Evolutionary conservation across 1,284 basidiomycete species (phyloP), one percentile per base, ranked within the genome.

Genomic region (Ustilago lituana): DNA sequence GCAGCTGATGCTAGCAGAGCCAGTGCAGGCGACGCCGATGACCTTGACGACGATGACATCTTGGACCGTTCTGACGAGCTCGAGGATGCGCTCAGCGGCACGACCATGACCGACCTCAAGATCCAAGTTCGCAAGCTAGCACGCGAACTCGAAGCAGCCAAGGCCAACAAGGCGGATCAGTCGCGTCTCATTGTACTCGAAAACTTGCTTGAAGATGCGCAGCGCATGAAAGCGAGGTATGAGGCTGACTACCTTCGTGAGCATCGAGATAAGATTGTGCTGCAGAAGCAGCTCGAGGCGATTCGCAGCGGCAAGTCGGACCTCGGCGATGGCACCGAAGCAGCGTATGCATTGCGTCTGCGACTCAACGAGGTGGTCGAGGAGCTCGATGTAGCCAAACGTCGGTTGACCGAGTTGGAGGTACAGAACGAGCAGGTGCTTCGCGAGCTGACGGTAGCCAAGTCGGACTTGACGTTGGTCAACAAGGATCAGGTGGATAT

Each of bases 161-260:
- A 86, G 82, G 88, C 88, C 80, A 89, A 91, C 72, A 89, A 91
- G 77, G 89, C 85, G 10, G 91, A 92, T 74, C 85, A 88, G 5
- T 90, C 89, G 60, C 86, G 88, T 20, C 84, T 93, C 3, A 81
- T 92, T 12, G 91, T 95, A 7, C 85, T 97, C 33, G 92, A 97
- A 84, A 94, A 92, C 72, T 84, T 96, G 58, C 85, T 98, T 47
- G 91, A 93, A 48, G 94, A 97, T 76, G 90, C 93, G 31, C 93
- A 91, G 70, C 86, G 90, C 66, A 90, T 92, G 88, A 94, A 95
- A 84, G 85, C 88, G 32, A 86, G 92, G 24, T 97, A 97, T 76
- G 93, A 97, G 83, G 84, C 85, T 12, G 94, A 97, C 80, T 96
- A 94, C 80, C 85, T 97, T 10, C 86, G 88, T 3, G 90, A 90